Conservation (phyloP, 2,329 filamentous ascomycete species). For the Neurospora crassa region DNA sequence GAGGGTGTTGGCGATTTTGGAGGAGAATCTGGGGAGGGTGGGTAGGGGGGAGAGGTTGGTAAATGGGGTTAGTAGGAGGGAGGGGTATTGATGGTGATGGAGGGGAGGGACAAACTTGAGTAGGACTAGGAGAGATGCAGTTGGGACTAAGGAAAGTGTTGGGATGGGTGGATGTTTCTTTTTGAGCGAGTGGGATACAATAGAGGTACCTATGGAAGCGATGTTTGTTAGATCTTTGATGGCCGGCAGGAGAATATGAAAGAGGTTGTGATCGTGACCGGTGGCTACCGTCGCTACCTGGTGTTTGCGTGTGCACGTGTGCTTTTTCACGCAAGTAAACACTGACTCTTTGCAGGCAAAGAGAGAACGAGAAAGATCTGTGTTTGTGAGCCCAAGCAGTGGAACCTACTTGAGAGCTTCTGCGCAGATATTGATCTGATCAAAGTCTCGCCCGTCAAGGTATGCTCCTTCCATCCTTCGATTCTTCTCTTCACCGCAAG, state of each 20-base stretch:
- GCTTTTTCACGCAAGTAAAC: too few species aligned
- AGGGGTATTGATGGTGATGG: constrained; percentile 18
- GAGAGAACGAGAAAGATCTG: neutral
- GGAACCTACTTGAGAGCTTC: neutral
- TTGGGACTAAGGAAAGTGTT: too few species aligned
- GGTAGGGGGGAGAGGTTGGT: constrained; percentile 28
- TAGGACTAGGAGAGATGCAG: too few species aligned
- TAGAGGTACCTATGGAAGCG: too few species aligned
- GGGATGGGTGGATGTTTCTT: neutral
- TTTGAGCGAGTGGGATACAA: neutral
- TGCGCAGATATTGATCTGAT: too few species aligned
- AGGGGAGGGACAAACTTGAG: neutral
- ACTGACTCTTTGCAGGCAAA: neutral
- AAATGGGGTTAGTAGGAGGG: constrained; percentile 30
- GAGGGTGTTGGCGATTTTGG: constrained; percentile 32
- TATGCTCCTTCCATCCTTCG: neutral
- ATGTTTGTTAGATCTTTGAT: neutral
- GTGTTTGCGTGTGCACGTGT: neutral
- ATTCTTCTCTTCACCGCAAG: neutral
- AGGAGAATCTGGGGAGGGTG: constrained; percentile 30
- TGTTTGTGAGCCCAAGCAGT: neutral
- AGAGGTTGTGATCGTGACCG: neutral
- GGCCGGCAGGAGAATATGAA: neutral
- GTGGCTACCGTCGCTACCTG: neutral
- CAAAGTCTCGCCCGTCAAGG: neutral